Evolutionary conservation across 73 alveolate genomes (phyloP), one percentile per base, ranked within the genome.

Genomic region (Blepharisma stoltei): DNA sequence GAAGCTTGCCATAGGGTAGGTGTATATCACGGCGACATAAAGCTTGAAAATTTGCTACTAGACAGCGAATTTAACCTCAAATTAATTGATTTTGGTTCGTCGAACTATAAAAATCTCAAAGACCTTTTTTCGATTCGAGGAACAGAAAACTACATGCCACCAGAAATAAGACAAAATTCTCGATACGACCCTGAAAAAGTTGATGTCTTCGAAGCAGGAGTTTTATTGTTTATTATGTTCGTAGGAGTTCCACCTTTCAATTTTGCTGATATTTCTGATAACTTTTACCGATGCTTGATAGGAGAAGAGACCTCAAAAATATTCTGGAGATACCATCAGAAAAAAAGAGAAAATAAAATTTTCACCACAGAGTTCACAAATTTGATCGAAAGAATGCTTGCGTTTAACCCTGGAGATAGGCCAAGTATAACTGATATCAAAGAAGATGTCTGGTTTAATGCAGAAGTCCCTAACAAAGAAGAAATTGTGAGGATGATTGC

Each of bases 11-110:
- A 92, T 84, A 38, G 77, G 7, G 37, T 55, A 32, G 95, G 95
- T 6, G 48, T 90, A 6, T 75, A 86, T 46, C 98, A 92, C 81
- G 84, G 97, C 60, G 98, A 92, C 81, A 77, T 92, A 37, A 92
- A 92, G 54, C 97, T 94, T 0, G 98, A 89, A 65, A 92, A 92
- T 84, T 70, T 92, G 14, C 92, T 92, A 41, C 80, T 85, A 55
- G 86, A 82, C 52, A 53, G 69, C 8, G 84, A 79, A 54, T 86
- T 81, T 85, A 77, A 54, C 70, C 80, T 92, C n/a, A 92, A 92
- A 77, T 79, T 92, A 20, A 90, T 92, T n/a, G 98, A 92, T 78
- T 92, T 92, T 78, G 84, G 96, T 11, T 80, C 91, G 25, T 88
- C 78, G 47, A 45, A 73, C 52, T 87, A 84, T 41, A n/a, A 60